Conservation (phyloP, 306 rosid species). For the Spatholobus suberectus region DNA sequence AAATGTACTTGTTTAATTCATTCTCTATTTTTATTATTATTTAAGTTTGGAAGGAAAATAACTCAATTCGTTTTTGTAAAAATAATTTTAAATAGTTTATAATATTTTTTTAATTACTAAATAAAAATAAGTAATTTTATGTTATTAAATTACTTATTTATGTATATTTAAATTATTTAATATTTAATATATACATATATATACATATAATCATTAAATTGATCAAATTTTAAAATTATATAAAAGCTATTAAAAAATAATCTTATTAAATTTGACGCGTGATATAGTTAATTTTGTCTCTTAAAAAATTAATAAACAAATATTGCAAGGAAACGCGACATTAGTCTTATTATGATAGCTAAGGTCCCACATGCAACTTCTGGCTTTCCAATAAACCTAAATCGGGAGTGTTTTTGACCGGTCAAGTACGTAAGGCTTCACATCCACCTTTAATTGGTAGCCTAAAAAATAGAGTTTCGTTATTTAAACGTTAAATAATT, state of each 20-base stretch:
- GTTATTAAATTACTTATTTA: too few species aligned
- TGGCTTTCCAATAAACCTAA: neutral
- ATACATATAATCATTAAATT: too few species aligned
- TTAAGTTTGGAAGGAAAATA: neutral
- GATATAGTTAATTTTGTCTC: too few species aligned
- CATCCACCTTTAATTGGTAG: neutral
- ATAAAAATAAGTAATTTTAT: too few species aligned
- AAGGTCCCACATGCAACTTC: neutral
- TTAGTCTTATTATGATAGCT: neutral
- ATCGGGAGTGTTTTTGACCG: slow-evolving; percentile 9
- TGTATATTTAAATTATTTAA: too few species aligned
- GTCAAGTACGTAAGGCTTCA: neutral
- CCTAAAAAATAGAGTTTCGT: neutral
- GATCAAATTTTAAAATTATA: too few species aligned
- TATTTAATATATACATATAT: too few species aligned
- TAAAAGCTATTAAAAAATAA: too few species aligned
- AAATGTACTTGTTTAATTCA: too few species aligned
- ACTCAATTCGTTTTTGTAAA: neutral
- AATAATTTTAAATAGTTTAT: neutral
- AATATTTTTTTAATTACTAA: too few species aligned
- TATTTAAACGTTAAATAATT: neutral
- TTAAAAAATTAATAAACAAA: too few species aligned
- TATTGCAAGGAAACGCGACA: neutral
- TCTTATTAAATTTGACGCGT: too few species aligned
- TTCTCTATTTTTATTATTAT: neutral